Base-by-base conservation (phyloP, 2,329 filamentous ascomycete species). In the Aureobasidium sp. region DNA sequence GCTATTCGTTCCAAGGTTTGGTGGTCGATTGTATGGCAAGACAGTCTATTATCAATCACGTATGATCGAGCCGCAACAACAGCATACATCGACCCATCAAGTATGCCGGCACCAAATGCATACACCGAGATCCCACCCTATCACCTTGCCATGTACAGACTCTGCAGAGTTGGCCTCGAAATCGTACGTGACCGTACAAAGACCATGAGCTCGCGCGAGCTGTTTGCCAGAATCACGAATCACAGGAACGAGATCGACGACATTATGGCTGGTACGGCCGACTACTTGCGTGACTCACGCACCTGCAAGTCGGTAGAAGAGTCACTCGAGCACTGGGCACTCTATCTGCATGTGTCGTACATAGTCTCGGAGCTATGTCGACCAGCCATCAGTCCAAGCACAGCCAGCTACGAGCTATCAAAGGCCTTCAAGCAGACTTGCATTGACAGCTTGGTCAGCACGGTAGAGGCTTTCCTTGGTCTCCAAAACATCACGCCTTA, bases 11-110 rank as follows among this genome's bases (percentile, higher is more conserved):
- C 71, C 62, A 78, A 76, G 63, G 71, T 76, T 10, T 78, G 76
- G 76, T 87, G 84, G 84, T 82, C 82, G 2, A 78, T 86, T 66
- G 78, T 85, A 36, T 87, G 84, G 84, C 84, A 86, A 69, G 84
- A 87, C 67, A 85, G 82, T 62, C 76, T 86, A 51, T 79, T 87
- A 27, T 86, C 83, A 9, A 80, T 87, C 36, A 86, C 83, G 2
- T 87, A 86, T 67, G 84, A 87, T 67, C 75, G 84, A 41, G 79
- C 79, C 1, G 82, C 82, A 2, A 82, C 81, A 15, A 80, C 76
- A 29, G 81, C 82, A 6, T 80, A 82, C n/a, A 75, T 78, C 57
- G 79, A 80, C 63, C 77, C 78, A 1, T 77, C 79, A 50, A 78
- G 81, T 37, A 73, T 72, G 71, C 69, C 69, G 4, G 71, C 71